These are phyloP conservation scores for Puccinia horiana DNA, from an alignment of 1,284 basidiomycete genomes.

Conservation along the genomic window DNA sequence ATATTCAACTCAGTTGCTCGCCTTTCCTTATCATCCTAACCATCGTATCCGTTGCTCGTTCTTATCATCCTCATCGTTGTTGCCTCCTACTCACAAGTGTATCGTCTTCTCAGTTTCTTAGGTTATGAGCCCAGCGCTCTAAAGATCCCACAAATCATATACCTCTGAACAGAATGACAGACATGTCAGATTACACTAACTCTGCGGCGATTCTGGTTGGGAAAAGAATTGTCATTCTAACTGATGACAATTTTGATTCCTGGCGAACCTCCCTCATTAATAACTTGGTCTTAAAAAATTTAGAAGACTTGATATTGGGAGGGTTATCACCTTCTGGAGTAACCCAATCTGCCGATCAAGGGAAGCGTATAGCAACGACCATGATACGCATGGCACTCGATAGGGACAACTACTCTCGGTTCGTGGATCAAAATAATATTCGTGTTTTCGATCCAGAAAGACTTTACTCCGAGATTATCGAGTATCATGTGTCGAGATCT, in stretches of 20 bases:
- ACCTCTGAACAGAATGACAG: background rate
- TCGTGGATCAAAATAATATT: background rate
- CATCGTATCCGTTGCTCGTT: too few relatives aligned
- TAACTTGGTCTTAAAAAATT: background rate
- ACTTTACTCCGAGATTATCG: background rate
- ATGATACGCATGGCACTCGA: background rate
- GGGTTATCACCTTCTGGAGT: background rate
- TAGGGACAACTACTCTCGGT: background rate
- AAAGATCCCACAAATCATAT: background rate
- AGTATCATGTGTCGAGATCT: background rate
- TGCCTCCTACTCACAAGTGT: too few relatives aligned
- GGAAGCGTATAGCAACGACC: background rate
- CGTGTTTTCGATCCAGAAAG: background rate
- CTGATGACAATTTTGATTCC: constrained; percentile 11
- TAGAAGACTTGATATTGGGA: background rate
- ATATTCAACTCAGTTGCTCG: too few relatives aligned
- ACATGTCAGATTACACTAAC: background rate
- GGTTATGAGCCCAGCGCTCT: constrained; percentile 29
- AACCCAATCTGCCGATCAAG: background rate
- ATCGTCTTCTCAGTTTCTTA: constrained; percentile 4
- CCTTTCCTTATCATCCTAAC: too few relatives aligned
- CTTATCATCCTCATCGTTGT: too few relatives aligned
- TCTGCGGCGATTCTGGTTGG: background rate
- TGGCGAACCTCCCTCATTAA: background rate
- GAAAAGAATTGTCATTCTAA: background rate